Base-by-base conservation (phyloP, 2,329 filamentous ascomycete species). In the Elsinoe perseae region DNA sequence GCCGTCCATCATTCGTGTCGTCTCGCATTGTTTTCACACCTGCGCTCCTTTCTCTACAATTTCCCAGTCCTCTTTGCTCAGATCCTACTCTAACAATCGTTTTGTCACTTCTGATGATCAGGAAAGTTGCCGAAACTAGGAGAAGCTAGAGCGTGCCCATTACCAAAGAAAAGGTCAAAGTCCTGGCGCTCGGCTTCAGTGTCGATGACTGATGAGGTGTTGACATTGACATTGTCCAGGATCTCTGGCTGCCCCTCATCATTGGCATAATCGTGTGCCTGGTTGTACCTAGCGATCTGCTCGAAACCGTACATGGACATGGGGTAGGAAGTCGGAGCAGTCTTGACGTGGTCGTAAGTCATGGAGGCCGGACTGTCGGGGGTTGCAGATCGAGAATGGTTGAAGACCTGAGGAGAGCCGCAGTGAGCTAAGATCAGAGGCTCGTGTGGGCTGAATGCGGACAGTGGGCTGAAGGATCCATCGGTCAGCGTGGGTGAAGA, bases 81-180 rank as follows among this genome's bases (percentile, higher is more conserved):
- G n/a, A n/a, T n/a, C n/a, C n/a, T n/a, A n/a, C n/a, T n/a, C n/a
- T n/a, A n/a, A n/a, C n/a, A n/a, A n/a, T n/a, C n/a, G 14, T n/a
- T n/a, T 20, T 6, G 32, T 20, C 16, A 8, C 14, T 4, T 30
- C 44, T 25, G 20, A 18, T 50, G 25, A n/a, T 50, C 21, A 25
- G 44, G 16, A 25, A 50, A 50, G 44, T 25, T 12, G 18, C n/a
- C 16, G 21, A 25, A 50, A 10, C 25, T 12, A 9, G 25, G 25
- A 18, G 44, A 30, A 25, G 23, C 27, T 14, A 25, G 12, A 16
- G 27, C 25, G 2, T 32, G 44, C 2, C 28, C 25, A 32, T 25
- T 25, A 16, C 48, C 48, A 20, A 52, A 52, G 30, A 52, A 36
- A 10, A 52, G 16, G 30, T 52, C 32, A 52, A 52, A 52, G 18